A percentile compares a stretch with the other conserved stretches of the same genome.
Conservation (phyloP, 2,329 filamentous ascomycete species). For the Aschersonia sp. region DNA sequence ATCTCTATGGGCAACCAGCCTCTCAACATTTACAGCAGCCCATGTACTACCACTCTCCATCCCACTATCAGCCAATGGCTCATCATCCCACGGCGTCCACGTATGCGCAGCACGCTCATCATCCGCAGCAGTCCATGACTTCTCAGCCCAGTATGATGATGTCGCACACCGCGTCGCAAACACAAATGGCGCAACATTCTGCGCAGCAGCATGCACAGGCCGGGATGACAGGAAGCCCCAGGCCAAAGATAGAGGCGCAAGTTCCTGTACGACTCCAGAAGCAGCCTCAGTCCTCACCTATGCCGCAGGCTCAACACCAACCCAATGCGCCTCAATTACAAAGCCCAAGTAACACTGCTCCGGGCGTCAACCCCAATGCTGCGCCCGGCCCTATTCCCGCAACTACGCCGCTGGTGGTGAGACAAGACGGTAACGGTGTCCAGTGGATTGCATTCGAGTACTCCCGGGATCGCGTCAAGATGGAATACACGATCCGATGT, state of each 20-base stretch:
- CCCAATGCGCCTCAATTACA: conserved; percentile 23
- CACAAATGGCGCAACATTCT: conserved; percentile 44
- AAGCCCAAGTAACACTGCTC: conserved; percentile 19
- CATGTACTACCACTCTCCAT: conserved; percentile 59
- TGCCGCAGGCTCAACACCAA: conserved; percentile 21
- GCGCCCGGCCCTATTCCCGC: conserved; percentile 94
- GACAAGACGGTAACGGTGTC: conserved; percentile 90
- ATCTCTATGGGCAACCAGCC: conserved; percentile 68
- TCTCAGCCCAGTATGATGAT: conserved; percentile 54
- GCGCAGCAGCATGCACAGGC: conserved; percentile 34
- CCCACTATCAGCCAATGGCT: conserved; percentile 52
- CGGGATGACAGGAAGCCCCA: conserved; percentile 46
- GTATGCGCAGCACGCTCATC: conserved; percentile 43
- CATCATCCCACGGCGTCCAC: conserved; percentile 45
- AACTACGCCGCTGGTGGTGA: conserved; percentile 84
- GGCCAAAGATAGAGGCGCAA: conserved; percentile 49
- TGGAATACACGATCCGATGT: conserved; percentile 98
- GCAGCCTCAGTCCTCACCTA: conserved; percentile 26
- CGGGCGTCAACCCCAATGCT: conserved; percentile 69
- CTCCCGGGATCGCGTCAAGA: conserved; percentile 91
- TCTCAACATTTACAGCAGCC: conserved; percentile 66
- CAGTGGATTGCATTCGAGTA: conserved; percentile 99
- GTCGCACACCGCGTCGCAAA: conserved; percentile 43
- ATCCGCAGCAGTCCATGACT: conserved; percentile 35
- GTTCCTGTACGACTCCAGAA: conserved; percentile 49